phyloP scores from a whole-genome alignment of 371 early-diverging fungal genomes.

The Actinomortierella ambigua region DNA sequence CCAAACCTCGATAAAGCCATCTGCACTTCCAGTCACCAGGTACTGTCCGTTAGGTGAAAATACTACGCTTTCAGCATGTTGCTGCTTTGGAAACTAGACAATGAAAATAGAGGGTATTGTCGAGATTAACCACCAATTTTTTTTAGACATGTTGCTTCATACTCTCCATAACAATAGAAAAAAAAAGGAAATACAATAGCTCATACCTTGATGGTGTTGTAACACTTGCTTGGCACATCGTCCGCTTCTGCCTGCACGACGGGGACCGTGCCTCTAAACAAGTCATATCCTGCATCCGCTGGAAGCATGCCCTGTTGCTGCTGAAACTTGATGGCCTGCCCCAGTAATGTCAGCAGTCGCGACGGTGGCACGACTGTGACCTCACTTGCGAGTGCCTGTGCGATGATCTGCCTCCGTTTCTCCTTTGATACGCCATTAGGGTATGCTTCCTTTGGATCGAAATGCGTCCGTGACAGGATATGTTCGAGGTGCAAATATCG shows the following conservation, averaged over 20 bases:
- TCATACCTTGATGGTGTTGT: conserved; percentile 77
- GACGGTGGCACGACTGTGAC: conserved; percentile 81
- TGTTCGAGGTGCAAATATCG: conserved; percentile 83
- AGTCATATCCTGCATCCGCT: conserved; percentile 70
- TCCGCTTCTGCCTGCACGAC: conserved; percentile 73
- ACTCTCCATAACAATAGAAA: no score
- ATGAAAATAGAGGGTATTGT: background rate
- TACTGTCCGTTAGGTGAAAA: conserved; percentile 86
- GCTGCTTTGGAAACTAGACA: conserved; percentile 83
- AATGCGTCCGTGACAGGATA: conserved; percentile 66
- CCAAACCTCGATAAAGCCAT: conserved; percentile 96
- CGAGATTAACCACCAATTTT: no score
- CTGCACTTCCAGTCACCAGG: conserved; percentile 87
- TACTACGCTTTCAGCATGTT: conserved; percentile 74
- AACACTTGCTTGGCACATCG: conserved; percentile 63
- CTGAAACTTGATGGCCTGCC: conserved; percentile 88
- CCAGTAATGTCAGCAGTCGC: conserved; percentile 79
- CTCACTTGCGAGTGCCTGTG: conserved; percentile 70
- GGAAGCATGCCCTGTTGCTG: conserved; percentile 77
- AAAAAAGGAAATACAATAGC: conserved; percentile 12
- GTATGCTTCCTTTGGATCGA: conserved; percentile 65
- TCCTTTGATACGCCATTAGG: conserved; percentile 64
- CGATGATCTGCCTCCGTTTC: conserved; percentile 74
- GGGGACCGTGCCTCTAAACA: conserved; percentile 73
- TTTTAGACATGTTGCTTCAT: no score